Evolutionary conservation across 306 rosid genomes (phyloP).

Genomic region (Fagus crenata): DNA sequence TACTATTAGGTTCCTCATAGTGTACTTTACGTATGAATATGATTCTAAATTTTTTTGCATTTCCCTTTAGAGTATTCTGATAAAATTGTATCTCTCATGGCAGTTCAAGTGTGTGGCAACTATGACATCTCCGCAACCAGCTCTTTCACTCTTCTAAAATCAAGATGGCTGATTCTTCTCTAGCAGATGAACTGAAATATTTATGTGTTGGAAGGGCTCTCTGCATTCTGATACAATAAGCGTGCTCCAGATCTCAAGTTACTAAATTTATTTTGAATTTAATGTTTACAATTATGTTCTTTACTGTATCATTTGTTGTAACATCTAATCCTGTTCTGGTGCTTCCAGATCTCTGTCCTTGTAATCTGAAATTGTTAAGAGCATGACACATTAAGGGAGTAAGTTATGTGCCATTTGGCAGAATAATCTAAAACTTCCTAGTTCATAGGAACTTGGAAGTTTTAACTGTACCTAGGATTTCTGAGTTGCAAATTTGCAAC

Average conservation of each 20-base stretch:
- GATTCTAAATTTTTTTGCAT: slow-evolving; percentile 6
- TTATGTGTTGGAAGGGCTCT: slow-evolving; percentile 5
- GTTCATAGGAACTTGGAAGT: slow-evolving; percentile 17
- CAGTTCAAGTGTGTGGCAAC: slow-evolving; percentile 79
- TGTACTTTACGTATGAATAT: slow-evolving; percentile 8
- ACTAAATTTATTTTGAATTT: slow-evolving; percentile 25
- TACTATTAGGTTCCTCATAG: slow-evolving; percentile 11
- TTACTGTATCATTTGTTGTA: slow-evolving; percentile 20
- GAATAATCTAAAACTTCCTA: slow-evolving; percentile 30
- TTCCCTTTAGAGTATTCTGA: not conserved
- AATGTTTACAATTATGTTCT: slow-evolving; percentile 9
- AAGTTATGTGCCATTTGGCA: slow-evolving; percentile 23
- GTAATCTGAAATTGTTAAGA: slow-evolving; percentile 37
- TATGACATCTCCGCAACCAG: slow-evolving; percentile 47
- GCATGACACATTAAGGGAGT: slow-evolving; percentile 31
- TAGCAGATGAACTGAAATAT: slow-evolving; percentile 18
- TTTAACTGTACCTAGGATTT: slow-evolving; percentile 25
- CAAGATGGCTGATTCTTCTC: slow-evolving; percentile 34
- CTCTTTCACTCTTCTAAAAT: slow-evolving; percentile 53
- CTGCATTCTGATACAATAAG: slow-evolving; percentile 18
- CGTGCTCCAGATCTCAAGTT: slow-evolving; percentile 27
- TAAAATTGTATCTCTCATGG: slow-evolving; percentile 17
- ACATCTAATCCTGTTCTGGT: slow-evolving; percentile 40
- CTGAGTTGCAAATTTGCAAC: slow-evolving; percentile 32
- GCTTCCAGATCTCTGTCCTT: slow-evolving; percentile 42